Evolutionary conservation across 2,329 filamentous ascomycete genomes (phyloP).

Genomic region (Sporothrix phasma): DNA sequence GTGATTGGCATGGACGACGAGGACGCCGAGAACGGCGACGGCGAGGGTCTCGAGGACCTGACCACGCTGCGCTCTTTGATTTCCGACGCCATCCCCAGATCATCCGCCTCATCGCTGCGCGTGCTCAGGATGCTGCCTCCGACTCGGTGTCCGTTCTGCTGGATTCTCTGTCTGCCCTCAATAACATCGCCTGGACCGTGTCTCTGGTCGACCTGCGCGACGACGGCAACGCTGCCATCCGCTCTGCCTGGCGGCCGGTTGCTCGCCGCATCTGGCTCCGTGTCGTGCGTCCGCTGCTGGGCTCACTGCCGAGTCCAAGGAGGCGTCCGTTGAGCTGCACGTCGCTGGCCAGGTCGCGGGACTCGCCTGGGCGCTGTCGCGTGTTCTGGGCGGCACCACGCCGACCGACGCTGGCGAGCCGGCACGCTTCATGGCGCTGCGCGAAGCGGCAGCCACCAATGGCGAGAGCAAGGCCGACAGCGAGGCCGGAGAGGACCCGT

Average conservation of each 20-base stretch:
- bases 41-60: conserved; percentile 39
- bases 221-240: conserved; percentile 41
- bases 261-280: conserved; percentile 48
- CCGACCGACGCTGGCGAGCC: conserved; percentile 45
- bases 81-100: conserved; percentile 38
- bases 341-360: conserved; percentile 53
- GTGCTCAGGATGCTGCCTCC: conserved; percentile 27
- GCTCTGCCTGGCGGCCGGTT: conserved; percentile 43
- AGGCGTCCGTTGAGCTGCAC: conserved; percentile 51
- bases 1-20: conserved; percentile 41
- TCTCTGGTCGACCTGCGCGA: conserved; percentile 51
- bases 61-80: conserved; percentile 43
- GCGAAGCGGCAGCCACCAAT: conserved; percentile 27
- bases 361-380: conserved; percentile 55
- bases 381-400: conserved; percentile 41
- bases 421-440: conserved; percentile 54
- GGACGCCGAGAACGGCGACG: conserved; percentile 32
- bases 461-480: conserved; percentile 27
- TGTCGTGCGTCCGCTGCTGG: conserved; percentile 46
- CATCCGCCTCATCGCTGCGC: conserved; percentile 36
- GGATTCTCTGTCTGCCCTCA: conserved; percentile 50
- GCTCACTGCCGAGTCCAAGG: conserved; percentile 22
- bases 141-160: conserved; percentile 37
- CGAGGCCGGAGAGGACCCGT: conserved; percentile 34
- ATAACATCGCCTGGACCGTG: conserved; percentile 59